Evolutionary conservation across 1,139 yeast species (phyloP), one percentile per base, ranked within the genome.

Genomic region (Geotrichum reessii): DNA sequence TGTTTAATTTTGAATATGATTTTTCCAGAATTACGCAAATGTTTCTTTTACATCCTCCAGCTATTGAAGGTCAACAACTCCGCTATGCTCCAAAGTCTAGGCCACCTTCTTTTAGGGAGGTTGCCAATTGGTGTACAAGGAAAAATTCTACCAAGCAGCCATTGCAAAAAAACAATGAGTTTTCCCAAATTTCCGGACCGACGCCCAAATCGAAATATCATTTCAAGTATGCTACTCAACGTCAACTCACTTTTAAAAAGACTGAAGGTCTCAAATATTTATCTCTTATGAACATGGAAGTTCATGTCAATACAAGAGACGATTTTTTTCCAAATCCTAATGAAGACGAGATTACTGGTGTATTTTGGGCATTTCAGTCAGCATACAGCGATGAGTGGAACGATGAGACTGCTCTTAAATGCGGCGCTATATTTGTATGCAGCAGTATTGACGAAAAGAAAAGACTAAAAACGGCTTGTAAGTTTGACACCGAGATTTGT

Each of bases 241-340:
- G 56, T 22, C 47, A 51, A 27, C 55, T 50, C 42, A 53, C 57
- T 12, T 47, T 52, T 11, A 52, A 55, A n/a, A 59, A 60, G 40
- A n/a, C 61, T n/a, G 52, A 53, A 19, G 59, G 77, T 56, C 80
- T 76, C 60, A 78, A 78, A 55, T 62, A 63, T 22, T 69, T 91
- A 67, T 77, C 86, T 0, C 76, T 82, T 27, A 72, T 91, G 42
- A 76, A 81, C 11, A 64, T 88, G 59, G 98, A 92, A 66, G 68
- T 88, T 0, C 93, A 86, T 71, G 84, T 81, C 0, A 79, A 80
- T 57, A 81, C 87, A 0, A 70, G 81, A 14, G 75, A 69, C 0
- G 76, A 74, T 0, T 71, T 78, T 49, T 70, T 76, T 9, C 95
- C 97, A 0, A 85, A 91, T 67, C 96, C 97, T 0, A 61, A 67